These are phyloP conservation scores for Emmonsia crescens DNA, from an alignment of 2,329 filamentous ascomycete genomes.

Conservation along the genomic window DNA sequence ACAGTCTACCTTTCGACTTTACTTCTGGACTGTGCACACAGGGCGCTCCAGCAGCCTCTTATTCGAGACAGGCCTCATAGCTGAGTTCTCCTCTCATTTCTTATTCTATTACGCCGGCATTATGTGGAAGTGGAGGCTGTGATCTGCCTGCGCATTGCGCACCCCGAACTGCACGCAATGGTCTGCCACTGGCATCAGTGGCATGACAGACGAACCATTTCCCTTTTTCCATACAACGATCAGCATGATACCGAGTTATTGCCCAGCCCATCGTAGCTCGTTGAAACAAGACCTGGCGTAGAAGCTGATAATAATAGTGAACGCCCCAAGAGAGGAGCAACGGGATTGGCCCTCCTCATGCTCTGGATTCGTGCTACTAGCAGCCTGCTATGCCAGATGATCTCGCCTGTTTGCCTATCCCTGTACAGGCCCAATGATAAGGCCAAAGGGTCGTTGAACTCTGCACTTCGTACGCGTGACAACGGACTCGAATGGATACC, in stretches of 20 bases:
- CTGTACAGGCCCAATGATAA: background rate
- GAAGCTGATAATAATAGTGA: background rate
- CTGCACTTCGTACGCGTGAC: background rate
- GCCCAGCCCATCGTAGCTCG: background rate
- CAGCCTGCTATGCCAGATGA: background rate
- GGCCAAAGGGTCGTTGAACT: background rate
- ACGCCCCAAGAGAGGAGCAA: background rate
- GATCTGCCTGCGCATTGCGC: background rate
- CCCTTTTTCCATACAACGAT: background rate
- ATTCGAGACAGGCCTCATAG: background rate
- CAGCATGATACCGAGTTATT: background rate
- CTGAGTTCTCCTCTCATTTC: background rate
- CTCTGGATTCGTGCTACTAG: background rate
- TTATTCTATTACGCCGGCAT: background rate
- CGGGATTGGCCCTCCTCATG: background rate
- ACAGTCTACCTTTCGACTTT: background rate
- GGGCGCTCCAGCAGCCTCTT: background rate
- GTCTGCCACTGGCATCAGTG: background rate
- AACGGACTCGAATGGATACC: background rate
- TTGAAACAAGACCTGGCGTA: background rate
- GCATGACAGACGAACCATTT: background rate
- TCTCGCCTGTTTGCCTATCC: constrained; percentile 1
- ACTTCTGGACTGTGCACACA: background rate
- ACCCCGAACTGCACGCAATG: background rate
- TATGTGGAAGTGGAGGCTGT: background rate